Evolutionary conservation across 192 early-diverging fungal species (phyloP).

Genomic region (Diversispora epigaea): DNA sequence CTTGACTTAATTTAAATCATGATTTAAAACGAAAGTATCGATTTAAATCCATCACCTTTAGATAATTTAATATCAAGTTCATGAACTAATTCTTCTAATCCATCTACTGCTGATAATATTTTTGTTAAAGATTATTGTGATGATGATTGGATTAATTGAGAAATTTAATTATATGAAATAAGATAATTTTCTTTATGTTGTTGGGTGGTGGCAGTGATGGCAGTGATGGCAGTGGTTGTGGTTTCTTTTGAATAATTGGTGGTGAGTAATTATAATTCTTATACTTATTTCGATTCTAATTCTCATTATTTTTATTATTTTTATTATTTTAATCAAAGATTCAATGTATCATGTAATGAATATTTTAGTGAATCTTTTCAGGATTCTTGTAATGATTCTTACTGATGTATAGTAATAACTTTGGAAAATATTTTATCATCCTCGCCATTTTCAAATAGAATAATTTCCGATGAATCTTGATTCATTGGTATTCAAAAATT

Average conservation of each 20-base stretch:
- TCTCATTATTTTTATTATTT: conserved; percentile 1
- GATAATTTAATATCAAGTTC: conserved; percentile 53
- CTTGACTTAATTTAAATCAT: conserved; percentile 35
- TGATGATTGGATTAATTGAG: too few species aligned
- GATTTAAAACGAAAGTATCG: conserved; percentile 42
- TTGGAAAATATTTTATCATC: conserved; percentile 34
- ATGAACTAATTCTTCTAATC: conserved; percentile 58
- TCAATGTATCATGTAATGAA: too few species aligned
- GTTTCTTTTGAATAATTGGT: background rate
- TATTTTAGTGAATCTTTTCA: too few species aligned
- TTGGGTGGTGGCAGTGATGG: too few species aligned
- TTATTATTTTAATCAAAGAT: conserved; percentile 23
- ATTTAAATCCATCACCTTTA: conserved; percentile 35
- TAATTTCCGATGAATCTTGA: conserved; percentile 34
- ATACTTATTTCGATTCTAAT: too few species aligned
- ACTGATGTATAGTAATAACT: too few species aligned
- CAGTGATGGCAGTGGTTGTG: too few species aligned
- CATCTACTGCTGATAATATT: too few species aligned
- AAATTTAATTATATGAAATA: conserved; percentile 28
- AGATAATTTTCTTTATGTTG: conserved; percentile 13
- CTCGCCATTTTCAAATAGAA: conserved; percentile 40
- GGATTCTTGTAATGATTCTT: too few species aligned
- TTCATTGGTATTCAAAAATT: conserved; percentile 57
- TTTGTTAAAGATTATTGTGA: too few species aligned
- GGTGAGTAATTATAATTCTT: background rate